Base-by-base conservation (phyloP, 441 rosid genomes). In the Codiaeum variegatum region DNA sequence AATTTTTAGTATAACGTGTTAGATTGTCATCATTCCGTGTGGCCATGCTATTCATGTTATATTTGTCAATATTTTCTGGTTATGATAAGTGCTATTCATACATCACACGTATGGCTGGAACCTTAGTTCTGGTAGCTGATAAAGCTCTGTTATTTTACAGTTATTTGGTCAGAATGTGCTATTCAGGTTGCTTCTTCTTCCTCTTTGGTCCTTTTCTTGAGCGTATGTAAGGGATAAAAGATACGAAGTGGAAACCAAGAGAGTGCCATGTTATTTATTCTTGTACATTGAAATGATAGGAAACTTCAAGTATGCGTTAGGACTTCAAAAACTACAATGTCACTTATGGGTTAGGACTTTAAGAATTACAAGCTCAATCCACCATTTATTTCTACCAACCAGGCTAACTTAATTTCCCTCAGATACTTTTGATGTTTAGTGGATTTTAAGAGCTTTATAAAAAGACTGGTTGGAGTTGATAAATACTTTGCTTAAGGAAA, bases 151-250 rank as follows among this genome's bases (percentile, higher is more conserved):
- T 62, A n/a, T 52, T 3, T n/a, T 47, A 5, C 26, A 34, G 15
- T 21, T 34, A n/a, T n/a, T n/a, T n/a, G 26, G 70, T 49, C 66
- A 24, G n/a, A n/a, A n/a, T n/a, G n/a, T 73, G 65, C 49, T 67
- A 24, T 60, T 40, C 13, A 40, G 44, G 44, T 40, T 40, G 44
- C 44, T 40, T 18, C 55, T 51, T 19, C 7, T 4, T 61, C 65
- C 66, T 62, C 2, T 19, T 62, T n/a, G 44, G 19, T 23, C n/a
- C 9, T 61, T 3, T 38, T 15, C 23, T 4, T 12, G 8, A 62
- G 16, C 12, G 6, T 59, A n/a, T 32, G 3, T 12, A 16, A 32
- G 23, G 24, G 15, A 23, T 21, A 6, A 8, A 32, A 21, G 19
- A 2, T 6, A 31, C n/a, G 31, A 61, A 54, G 32, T 60, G 24